Conservation (phyloP, 2,329 filamentous ascomycete genomes). For the Neofusicoccum ribis region DNA sequence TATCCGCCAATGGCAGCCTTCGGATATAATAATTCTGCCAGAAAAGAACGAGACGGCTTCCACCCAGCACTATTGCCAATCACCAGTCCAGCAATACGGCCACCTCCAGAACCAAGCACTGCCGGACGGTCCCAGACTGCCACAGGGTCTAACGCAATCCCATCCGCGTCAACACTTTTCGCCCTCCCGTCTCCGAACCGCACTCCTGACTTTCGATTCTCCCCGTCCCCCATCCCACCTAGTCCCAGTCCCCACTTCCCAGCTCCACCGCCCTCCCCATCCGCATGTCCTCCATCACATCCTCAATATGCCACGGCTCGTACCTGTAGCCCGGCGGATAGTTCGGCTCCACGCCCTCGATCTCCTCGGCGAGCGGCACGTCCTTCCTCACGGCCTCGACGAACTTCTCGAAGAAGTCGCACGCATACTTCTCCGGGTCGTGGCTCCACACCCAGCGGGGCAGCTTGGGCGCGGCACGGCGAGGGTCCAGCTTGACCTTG, state of each 20-base stretch:
- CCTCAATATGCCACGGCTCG: constrained; percentile 44
- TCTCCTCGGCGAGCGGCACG: constrained; percentile 19
- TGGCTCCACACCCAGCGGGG: constrained; percentile 50
- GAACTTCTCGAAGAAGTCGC: constrained; percentile 45
- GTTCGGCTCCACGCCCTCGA: constrained; percentile 44
- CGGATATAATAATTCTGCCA: too few species aligned
- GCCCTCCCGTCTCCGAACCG: too few species aligned
- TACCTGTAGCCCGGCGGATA: constrained; percentile 46
- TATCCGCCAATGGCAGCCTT: too few species aligned
- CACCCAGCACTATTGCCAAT: too few species aligned
- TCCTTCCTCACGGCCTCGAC: constrained; percentile 42
- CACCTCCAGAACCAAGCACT: too few species aligned
- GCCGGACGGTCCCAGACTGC: too few species aligned
- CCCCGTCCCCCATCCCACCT: background rate
- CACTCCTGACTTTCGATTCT: too few species aligned
- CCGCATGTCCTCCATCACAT: constrained; percentile 43
- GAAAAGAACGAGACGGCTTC: too few species aligned
- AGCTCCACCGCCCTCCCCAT: constrained; percentile 36
- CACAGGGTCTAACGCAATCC: too few species aligned
- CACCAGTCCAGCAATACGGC: too few species aligned
- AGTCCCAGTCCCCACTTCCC: constrained; percentile 37
- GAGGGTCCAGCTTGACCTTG: constrained; percentile 48
- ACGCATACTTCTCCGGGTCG: constrained; percentile 48
- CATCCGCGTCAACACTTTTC: too few species aligned
- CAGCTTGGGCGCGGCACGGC: constrained; percentile 45